These are phyloP conservation scores for Leccinum rimulosum DNA, from an alignment of 768 basidiomycete genomes.

Conservation along the genomic window DNA sequence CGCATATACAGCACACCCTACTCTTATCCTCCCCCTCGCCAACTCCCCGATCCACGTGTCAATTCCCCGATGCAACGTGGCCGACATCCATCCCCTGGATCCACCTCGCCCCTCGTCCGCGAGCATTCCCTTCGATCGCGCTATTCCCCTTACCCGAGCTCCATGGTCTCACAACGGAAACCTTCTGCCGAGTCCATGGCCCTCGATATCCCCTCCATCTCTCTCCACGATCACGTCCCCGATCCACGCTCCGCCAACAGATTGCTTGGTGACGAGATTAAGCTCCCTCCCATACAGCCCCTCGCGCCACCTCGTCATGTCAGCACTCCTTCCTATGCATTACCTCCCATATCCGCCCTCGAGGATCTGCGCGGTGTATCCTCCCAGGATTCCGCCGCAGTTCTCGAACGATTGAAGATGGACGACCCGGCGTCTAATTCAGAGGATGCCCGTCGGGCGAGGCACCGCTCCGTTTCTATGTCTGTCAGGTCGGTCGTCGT, in stretches of 20 bases:
- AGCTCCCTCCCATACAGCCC: slow-evolving; percentile 42
- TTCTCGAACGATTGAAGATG: slow-evolving; percentile 59
- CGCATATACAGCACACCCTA: slow-evolving; percentile 28
- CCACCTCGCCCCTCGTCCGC: slow-evolving; percentile 24
- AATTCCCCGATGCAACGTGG: slow-evolving; percentile 32
- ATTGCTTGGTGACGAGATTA: slow-evolving; percentile 36
- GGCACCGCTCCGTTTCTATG: slow-evolving; percentile 44
- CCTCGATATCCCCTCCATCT: slow-evolving; percentile 35
- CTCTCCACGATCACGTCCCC: slow-evolving; percentile 29
- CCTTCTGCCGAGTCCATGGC: slow-evolving; percentile 29
- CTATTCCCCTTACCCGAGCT: slow-evolving; percentile 47
- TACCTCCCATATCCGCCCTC: slow-evolving; percentile 69
- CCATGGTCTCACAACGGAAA: slow-evolving; percentile 25
- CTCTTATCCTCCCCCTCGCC: slow-evolving; percentile 30
- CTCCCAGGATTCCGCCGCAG: slow-evolving; percentile 59
- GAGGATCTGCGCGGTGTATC: slow-evolving; percentile 57
- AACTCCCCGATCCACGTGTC: slow-evolving; percentile 28
- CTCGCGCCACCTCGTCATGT: slow-evolving; percentile 28
- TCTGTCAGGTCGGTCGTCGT: slow-evolving; percentile 32
- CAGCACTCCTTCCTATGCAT: slow-evolving; percentile 44
- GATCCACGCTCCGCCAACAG: slow-evolving; percentile 26
- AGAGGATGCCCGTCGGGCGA: slow-evolving; percentile 32
- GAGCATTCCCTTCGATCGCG: slow-evolving; percentile 29
- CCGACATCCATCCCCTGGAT: slow-evolving; percentile 24
- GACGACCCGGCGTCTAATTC: slow-evolving; percentile 40